Conservation (phyloP, 2,329 filamentous ascomycete genomes). For the Botrytis porri region DNA sequence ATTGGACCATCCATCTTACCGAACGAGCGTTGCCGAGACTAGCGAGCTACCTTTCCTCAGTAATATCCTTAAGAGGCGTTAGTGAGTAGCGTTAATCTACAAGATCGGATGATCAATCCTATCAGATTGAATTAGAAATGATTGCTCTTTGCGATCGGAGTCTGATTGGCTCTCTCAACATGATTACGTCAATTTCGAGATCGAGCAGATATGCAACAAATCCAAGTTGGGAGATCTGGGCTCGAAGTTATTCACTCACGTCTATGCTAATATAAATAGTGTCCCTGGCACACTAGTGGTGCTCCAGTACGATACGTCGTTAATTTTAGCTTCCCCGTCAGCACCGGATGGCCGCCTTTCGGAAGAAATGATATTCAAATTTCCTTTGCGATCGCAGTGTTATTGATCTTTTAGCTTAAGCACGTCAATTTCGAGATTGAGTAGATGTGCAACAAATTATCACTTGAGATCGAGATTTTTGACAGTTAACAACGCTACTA, state of each 20-base stretch:
- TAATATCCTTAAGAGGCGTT: neutral
- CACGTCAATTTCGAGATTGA: neutral
- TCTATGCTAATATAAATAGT: neutral
- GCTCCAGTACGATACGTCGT: neutral
- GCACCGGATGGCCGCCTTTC: neutral
- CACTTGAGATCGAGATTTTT: neutral
- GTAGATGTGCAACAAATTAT: neutral
- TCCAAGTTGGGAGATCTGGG: neutral
- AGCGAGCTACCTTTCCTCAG: neutral
- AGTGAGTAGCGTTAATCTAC: neutral
- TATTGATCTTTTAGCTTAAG: neutral
- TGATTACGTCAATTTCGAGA: neutral
- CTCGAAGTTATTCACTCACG: neutral
- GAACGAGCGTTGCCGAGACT: neutral
- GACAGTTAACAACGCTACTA: too few species aligned
- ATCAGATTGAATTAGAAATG: rapidly evolving
- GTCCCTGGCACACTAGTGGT: neutral
- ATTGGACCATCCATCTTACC: neutral
- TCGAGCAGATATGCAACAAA: neutral
- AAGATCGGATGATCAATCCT: neutral
- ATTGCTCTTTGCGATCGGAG: neutral
- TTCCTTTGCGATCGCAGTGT: neutral
- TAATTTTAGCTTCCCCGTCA: neutral
- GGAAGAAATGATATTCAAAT: neutral
- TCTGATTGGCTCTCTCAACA: neutral